Percentiles rank a stretch among this genome's conserved stretches.
phyloP scores from a whole-genome alignment of 495 filamentous ascomycete species.

The Ramalina intermedia region DNA sequence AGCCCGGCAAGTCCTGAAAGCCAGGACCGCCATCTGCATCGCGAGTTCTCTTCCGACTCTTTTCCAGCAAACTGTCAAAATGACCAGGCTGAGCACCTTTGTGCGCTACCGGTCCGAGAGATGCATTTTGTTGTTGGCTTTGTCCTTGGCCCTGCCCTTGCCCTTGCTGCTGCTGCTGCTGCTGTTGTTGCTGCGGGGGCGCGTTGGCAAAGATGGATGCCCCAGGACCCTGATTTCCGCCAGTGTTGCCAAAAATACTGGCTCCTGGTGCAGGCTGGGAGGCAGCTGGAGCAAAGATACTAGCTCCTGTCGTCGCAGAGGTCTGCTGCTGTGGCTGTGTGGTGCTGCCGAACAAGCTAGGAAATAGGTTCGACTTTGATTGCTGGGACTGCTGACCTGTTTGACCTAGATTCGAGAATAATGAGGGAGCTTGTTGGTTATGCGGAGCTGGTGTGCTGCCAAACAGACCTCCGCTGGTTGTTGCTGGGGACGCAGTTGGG shows the following conservation, averaged over 20 bases:
- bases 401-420: constrained; percentile 3
- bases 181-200: neutral
- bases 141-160: constrained; percentile 20
- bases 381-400: neutral
- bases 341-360: neutral
- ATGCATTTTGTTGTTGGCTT: constrained; percentile 14
- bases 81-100: constrained; percentile 42
- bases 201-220: constrained; percentile 12
- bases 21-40: constrained; percentile 24
- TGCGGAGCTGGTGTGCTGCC: constrained; percentile 9
- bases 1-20: constrained; percentile 34
- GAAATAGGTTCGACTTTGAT: neutral
- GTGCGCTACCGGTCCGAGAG: constrained; percentile 4
- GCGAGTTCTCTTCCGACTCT: constrained; percentile 41
- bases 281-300: constrained; percentile 6
- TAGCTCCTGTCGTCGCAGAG: neutral
- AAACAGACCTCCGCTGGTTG: constrained; percentile 4
- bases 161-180: constrained; percentile 24
- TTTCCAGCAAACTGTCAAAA: constrained; percentile 76
- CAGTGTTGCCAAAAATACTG: constrained; percentile 22
- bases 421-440: constrained; percentile 3
- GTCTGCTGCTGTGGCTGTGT: constrained; percentile 3
- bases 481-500: neutral
- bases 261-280: constrained; percentile 1
- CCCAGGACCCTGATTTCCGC: constrained; percentile 9